Conservation (phyloP, 441 rosid species). For the Monsonia emarginata region DNA sequence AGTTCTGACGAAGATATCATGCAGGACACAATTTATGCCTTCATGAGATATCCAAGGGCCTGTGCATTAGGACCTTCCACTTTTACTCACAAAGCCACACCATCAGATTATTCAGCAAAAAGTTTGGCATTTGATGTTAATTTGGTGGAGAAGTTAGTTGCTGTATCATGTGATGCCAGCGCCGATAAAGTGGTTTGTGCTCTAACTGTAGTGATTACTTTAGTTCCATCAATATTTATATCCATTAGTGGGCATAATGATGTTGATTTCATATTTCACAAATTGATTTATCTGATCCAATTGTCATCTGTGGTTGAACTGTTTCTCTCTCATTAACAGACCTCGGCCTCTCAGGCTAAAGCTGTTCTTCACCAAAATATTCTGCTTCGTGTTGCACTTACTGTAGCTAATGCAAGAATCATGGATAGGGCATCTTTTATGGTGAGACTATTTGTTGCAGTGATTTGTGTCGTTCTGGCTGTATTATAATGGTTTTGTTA, state of each 20-base stretch:
- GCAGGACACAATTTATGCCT: slow-evolving; percentile 64
- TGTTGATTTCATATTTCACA: background rate
- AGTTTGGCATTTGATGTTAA: slow-evolving; percentile 35
- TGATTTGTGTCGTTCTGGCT: background rate
- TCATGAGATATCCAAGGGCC: slow-evolving; percentile 76
- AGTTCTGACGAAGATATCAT: slow-evolving; percentile 22
- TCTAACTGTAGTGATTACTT: background rate
- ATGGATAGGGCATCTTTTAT: slow-evolving; percentile 55
- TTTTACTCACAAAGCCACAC: slow-evolving; percentile 21
- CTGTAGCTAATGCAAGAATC: slow-evolving; percentile 41
- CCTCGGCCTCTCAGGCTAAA: slow-evolving; percentile 44
- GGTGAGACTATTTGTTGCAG: slow-evolving; percentile 31
- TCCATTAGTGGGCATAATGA: background rate
- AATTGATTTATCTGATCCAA: no score
- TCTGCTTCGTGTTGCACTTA: slow-evolving; percentile 55
- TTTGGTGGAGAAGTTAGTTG: slow-evolving; percentile 58
- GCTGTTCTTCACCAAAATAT: slow-evolving; percentile 46
- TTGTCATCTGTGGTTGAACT: no score
- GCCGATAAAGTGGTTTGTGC: slow-evolving; percentile 38
- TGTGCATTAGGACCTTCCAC: slow-evolving; percentile 25
- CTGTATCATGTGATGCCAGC: slow-evolving; percentile 32
- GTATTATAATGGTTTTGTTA: slow-evolving; percentile 1
- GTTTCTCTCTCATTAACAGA: slow-evolving; percentile 27
- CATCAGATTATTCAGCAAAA: slow-evolving; percentile 29
- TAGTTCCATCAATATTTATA: background rate